Evolutionary conservation across 2,329 filamentous ascomycete genomes (phyloP), one percentile per base, ranked within the genome.

Genomic region (Aphanocladium album): DNA sequence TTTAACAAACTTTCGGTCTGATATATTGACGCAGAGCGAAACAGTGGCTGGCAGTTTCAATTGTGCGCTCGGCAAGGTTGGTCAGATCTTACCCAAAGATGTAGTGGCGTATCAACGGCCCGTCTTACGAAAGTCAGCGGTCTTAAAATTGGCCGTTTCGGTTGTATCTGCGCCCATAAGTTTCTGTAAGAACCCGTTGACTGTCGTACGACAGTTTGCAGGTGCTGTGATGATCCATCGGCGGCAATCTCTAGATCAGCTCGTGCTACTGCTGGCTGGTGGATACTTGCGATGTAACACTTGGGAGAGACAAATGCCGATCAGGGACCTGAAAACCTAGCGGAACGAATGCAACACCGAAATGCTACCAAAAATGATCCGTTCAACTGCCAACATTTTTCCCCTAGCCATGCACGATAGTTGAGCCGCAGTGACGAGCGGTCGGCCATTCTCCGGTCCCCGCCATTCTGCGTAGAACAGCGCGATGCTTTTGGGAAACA

Each of bases 191-290:
- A 19, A 8, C n/a, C 11, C 2, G 11, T 21, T 37, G 2, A 14
- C 9, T 5, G n/a, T 21, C n/a, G 17, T 21, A 17, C 25, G n/a
- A 9, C 17, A 17, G 3, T n/a, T 19, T 14, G 35, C 23, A 3
- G 17, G 27, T 35, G 9, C 35, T 19, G 11, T 2, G 37, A 27
- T 41, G 37, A 54, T 54, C 52, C 14, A 17, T 54, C 12, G 23
- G 23, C 52, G 39, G n/a, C 37, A 54, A 54, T 54, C 37, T 33
- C 50, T 35, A 54, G 52, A 54, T 45, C 37, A 54, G 14, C 37
- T 37, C 11, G 14, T 35, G 35, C 23, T 17, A 53, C 35, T 17
- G 25, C 23, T 27, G 51, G 25, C 23, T 27, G 51, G 9, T 41
- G 51, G 51, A 27, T 41, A 53, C 51, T 17, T 11, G 21, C 33